A percentile compares a stretch with the other conserved stretches of the same genome.
These are phyloP conservation scores for Cyberlindnera xylosilytica DNA, from an alignment of 805 yeast genomes.

Conservation along the genomic window DNA sequence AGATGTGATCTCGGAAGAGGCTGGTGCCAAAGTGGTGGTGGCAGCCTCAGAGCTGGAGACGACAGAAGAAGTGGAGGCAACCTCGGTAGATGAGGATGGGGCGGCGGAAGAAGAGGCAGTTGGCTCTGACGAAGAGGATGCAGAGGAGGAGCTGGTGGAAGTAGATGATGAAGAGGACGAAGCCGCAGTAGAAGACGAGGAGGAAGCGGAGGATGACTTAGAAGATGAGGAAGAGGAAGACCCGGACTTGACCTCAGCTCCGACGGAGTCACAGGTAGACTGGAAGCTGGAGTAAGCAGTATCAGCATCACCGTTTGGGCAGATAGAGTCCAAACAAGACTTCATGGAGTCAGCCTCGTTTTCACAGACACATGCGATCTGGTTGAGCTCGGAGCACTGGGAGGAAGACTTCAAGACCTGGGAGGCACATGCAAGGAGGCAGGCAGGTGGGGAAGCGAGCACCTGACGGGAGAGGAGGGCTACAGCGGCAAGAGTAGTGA, in stretches of 20 bases:
- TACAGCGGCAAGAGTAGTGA: constrained; percentile 12
- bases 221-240: constrained; percentile 26
- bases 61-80: background rate
- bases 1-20: constrained; percentile 22
- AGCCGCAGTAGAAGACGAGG: constrained; percentile 25
- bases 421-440: constrained; percentile 85
- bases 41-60: constrained; percentile 18
- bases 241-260: constrained; percentile 33
- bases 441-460: constrained; percentile 82
- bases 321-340: constrained; percentile 60
- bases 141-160: constrained; percentile 14
- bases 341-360: constrained; percentile 50
- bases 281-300: constrained; percentile 60
- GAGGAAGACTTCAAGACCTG: constrained; percentile 54
- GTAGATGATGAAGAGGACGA: constrained; percentile 22
- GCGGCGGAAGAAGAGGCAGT: constrained; percentile 20
- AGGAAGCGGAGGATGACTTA: constrained; percentile 23
- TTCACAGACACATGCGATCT: constrained; percentile 67
- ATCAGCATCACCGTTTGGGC: constrained; percentile 62
- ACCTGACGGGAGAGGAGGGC: constrained; percentile 20
- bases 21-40: constrained; percentile 4
- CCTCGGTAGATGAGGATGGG: constrained; percentile 19
- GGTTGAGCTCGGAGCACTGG: constrained; percentile 56
- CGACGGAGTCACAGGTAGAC: constrained; percentile 47
- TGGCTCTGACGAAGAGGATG: constrained; percentile 23